phyloP scores from a whole-genome alignment of 1,284 basidiomycete genomes.

The Tilletia walkeri region DNA sequence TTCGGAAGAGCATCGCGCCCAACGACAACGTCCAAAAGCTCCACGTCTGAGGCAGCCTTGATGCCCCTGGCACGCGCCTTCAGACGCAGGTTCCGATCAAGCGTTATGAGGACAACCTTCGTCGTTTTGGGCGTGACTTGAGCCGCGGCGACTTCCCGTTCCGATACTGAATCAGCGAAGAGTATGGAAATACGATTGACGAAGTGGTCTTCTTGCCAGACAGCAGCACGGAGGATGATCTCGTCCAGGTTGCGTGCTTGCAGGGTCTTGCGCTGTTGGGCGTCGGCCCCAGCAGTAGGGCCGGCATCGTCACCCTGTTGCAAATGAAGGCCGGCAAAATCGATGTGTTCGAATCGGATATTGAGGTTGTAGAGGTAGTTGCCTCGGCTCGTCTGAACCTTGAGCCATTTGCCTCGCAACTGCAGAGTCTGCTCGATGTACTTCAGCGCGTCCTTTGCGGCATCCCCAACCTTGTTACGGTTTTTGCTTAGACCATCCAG shows the following conservation, averaged over 20 bases:
- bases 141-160: conserved; percentile 37
- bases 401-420: conserved; percentile 72
- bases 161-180: conserved; percentile 58
- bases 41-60: conserved; percentile 2
- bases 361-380: conserved; percentile 84
- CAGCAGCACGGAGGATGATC: conserved; percentile 82
- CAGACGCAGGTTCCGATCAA: conserved; percentile 74
- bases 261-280: conserved; percentile 48
- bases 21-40: conserved; percentile 9
- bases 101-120: conserved; percentile 82
- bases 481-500: conserved; percentile 82
- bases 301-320: conserved; percentile 15
- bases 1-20: not conserved
- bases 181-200: conserved; percentile 71
- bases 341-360: conserved; percentile 80
- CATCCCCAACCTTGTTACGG: conserved; percentile 61
- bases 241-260: conserved; percentile 84
- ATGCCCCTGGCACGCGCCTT: conserved; percentile 68
- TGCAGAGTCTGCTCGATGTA: conserved; percentile 76
- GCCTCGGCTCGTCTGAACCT: conserved; percentile 89
- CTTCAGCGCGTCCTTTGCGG: conserved; percentile 68
- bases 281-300: not conserved
- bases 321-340: conserved; percentile 60
- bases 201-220: conserved; percentile 92
- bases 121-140: conserved; percentile 60